Evolutionary conservation across 495 filamentous ascomycete genomes (phyloP), one percentile per base, ranked within the genome.

Genomic region (Aspergillus mulundensis): DNA sequence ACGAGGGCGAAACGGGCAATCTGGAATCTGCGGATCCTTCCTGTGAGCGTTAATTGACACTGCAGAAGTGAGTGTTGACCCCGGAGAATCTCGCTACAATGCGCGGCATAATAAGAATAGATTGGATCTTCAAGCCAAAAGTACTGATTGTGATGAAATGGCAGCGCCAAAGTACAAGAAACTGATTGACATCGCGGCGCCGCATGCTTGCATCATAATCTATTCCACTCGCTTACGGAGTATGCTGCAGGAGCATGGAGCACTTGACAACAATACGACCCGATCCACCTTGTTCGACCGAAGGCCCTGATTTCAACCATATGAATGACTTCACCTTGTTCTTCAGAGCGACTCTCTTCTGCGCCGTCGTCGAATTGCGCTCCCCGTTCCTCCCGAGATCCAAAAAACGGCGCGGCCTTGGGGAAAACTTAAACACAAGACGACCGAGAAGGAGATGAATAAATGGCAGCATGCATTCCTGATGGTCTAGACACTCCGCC

Each of bases 1-100:
- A 61, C 53, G 54, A 58, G 52, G 30, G 55, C 62, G 44, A 59
- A 61, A 61, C 60, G 58, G 58, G 58, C 40, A 64, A 61, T 58
- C 48, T 48, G 39, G 32, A 45, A 47, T 51, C 52, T 52, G 54
- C 54, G 61, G 57, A 63, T 63, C 61, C 61, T 57, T 58, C 38
- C 53, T 62, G 32, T 36, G 32, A 36, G 5, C 12, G 28, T 41
- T 20, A 45, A 62, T 56, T 56, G 60, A 42, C 53, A 52, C 55
- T 61, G 42, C 32, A 15, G 8, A 10, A 36, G 32, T 40, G 45
- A 58, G 38, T 38, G 50, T 38, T 10, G 43, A 24, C 30, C 56
- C 40, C 48, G 49, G 49, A 11, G 20, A 55, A 48, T 32, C 52
- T 50, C 54, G 41, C 47, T 36, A 46, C 30, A 56, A 20, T 4